phyloP scores from a whole-genome alignment of 2,329 filamentous ascomycete genomes.

The Exophiala sp. region DNA sequence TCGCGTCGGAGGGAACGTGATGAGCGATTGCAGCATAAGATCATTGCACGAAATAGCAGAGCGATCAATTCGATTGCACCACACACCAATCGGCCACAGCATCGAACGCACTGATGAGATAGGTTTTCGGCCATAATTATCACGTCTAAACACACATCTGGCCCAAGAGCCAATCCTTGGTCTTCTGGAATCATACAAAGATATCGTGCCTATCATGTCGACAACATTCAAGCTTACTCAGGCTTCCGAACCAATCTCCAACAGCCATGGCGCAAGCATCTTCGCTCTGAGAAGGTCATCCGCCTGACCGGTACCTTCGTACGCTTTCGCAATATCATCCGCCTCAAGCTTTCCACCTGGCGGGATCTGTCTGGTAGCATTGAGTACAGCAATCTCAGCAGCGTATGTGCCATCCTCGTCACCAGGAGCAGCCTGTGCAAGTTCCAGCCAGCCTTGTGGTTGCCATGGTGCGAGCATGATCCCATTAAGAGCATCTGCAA shows the following conservation, averaged over 20 bases:
- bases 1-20: constrained; percentile 37
- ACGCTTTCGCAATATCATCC: constrained; percentile 67
- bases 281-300: constrained; percentile 74
- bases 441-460: constrained; percentile 74
- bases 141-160: too few relatives aligned
- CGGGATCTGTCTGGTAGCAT: constrained; percentile 71
- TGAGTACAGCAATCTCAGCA: constrained; percentile 75
- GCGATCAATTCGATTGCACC: too few relatives aligned
- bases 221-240: not conserved
- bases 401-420: constrained; percentile 50
- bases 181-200: too few relatives aligned
- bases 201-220: not conserved
- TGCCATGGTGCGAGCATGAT: constrained; percentile 78
- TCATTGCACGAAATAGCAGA: too few relatives aligned
- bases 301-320: constrained; percentile 67
- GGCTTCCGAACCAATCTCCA: constrained; percentile 8
- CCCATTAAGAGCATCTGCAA: constrained; percentile 67
- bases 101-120: too few relatives aligned
- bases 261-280: constrained; percentile 76
- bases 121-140: too few relatives aligned
- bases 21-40: not conserved
- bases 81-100: too few relatives aligned
- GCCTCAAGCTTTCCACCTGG: constrained; percentile 67
- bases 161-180: too few relatives aligned
- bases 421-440: constrained; percentile 60